Percentiles rank a stretch among this genome's conserved stretches.
Conservation (phyloP, 1,284 basidiomycete species). For the Fomitopsis betulina region DNA sequence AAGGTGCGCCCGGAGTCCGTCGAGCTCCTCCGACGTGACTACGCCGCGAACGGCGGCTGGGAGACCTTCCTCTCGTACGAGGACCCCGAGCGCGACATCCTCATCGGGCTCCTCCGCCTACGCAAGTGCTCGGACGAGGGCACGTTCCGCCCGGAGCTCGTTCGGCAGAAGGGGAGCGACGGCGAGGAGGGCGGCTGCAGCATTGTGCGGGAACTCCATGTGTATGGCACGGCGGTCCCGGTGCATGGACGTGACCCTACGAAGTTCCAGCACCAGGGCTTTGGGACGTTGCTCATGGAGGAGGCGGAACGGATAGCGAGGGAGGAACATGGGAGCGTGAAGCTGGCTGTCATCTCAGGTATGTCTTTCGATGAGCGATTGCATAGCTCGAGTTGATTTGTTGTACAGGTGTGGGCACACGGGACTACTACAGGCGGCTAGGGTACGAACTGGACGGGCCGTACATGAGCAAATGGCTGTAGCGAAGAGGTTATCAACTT, state of each 20-base stretch:
- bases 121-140: slow-evolving; percentile 96
- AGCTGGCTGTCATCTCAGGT: slow-evolving; percentile 96
- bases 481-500: slow-evolving; percentile 21
- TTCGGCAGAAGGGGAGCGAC: slow-evolving; percentile 43
- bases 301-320: slow-evolving; percentile 98
- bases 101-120: slow-evolving; percentile 89
- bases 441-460: slow-evolving; percentile 95
- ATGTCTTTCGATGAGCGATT: slow-evolving; percentile 17
- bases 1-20: slow-evolving; percentile 95
- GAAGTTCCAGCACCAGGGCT: slow-evolving; percentile 98
- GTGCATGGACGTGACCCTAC: slow-evolving; percentile 97
- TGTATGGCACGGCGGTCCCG: slow-evolving; percentile 98
- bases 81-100: slow-evolving; percentile 95
- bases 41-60: slow-evolving; percentile 97
- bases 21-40: slow-evolving; percentile 96
- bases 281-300: slow-evolving; percentile 98
- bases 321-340: slow-evolving; percentile 94
- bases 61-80: slow-evolving; percentile 99
- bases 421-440: slow-evolving; percentile 91
- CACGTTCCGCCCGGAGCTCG: slow-evolving; percentile 92
- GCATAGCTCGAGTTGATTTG: background rate
- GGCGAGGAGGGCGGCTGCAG: slow-evolving; percentile 79
- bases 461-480: slow-evolving; percentile 88
- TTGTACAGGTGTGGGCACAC: slow-evolving; percentile 77
- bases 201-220: slow-evolving; percentile 95